Base-by-base conservation (phyloP, 768 basidiomycete genomes). In the Psilocybe subaeruginosa region DNA sequence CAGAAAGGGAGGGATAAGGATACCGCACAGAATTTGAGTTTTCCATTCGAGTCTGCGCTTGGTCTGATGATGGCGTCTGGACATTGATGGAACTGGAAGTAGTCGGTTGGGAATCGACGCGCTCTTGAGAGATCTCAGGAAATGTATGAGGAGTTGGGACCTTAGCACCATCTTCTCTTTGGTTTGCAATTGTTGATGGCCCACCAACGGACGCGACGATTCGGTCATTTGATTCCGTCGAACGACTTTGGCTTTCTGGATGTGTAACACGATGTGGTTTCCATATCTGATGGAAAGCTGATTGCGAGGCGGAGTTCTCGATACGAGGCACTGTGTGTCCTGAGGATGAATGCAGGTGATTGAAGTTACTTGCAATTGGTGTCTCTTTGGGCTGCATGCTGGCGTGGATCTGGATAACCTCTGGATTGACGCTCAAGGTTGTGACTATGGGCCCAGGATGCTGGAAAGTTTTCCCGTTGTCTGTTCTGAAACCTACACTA, bases 401-500 rank as follows among this genome's bases (percentile, higher is more conserved):
- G 12, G 54, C 8, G 8, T 17, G 19, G 19, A 31, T 16, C 14
- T 27, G 19, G 23, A 56, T 45, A 16, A 33, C 7, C 14, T 45
- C 39, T 29, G 54, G 54, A 12, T 45, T 23, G 3, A 16, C 47
- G 12, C 33, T 50, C 19, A 45, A 12, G 16, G 12, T 35, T 4
- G 59, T 3, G 8, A 37, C 43, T 35, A 43, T 33, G 47, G 43
- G n/a, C 7, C 16, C 52, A 2, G 29, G 41, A 37, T 60, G 45
- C 11, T 43, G 51, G n/a, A 48, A 17, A 43, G 31, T 14, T 30
- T 49, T 37, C 17, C 19, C 55, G 23, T 16, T 29, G 45, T 55
- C 41, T 17, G 58, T 58, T 29, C 43, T 57, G 31, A 46, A 43
- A 27, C 59, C 59, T 31, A 58, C 56, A 29, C 59, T 58, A 30